Base-by-base conservation (phyloP, 192 early-diverging fungal genomes). In the Backusella australiensis region DNA sequence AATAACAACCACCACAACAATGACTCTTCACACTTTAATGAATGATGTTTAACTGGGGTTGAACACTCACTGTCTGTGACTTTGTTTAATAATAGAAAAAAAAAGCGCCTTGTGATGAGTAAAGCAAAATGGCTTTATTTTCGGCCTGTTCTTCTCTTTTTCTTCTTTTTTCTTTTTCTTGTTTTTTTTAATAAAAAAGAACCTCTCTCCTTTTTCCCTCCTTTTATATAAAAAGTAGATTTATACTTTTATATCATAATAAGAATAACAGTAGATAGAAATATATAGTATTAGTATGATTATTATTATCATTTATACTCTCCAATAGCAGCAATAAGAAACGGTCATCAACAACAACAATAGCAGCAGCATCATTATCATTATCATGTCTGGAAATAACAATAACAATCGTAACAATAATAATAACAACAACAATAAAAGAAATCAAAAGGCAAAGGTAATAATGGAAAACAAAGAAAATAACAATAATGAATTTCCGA, bases 391-490 rank as follows among this genome's bases (percentile, higher is more conserved):
- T 66, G 15, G 32, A 32, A 23, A 32, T 17, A 39, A 46, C 15
- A 32, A 32, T 32, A 39, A 23, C 9, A 49, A 23, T 26, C 21
- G 7, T 21, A 59, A 5, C 42, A 44, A 14, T 44, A 44, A 59
- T 26, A 59, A 23, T 4, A 26, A 44, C 38, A 39, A 0, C 8
- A 39, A 42, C 5, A 49, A 63, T 71, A 71, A 26, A 41, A 39
- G 70, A 49, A 71, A 71, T 46, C 69, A 71, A 29, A 71, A 71
- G 32, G 69, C 69, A 32, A 71, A 71, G 42, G 69, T 71, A 46
- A 71, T 6, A 23, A 26, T 12, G 32, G 38, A 34, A 46, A 3
- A 44, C 7, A 71, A 26, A 32, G 7, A 44, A 44, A 29, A 71
- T 44, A 35, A 5, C 42, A 44, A 71, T 17, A 32, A 46, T 39